phyloP scores from a whole-genome alignment of 2,329 filamentous ascomycete genomes.

The Blastomyces emzantsi region DNA sequence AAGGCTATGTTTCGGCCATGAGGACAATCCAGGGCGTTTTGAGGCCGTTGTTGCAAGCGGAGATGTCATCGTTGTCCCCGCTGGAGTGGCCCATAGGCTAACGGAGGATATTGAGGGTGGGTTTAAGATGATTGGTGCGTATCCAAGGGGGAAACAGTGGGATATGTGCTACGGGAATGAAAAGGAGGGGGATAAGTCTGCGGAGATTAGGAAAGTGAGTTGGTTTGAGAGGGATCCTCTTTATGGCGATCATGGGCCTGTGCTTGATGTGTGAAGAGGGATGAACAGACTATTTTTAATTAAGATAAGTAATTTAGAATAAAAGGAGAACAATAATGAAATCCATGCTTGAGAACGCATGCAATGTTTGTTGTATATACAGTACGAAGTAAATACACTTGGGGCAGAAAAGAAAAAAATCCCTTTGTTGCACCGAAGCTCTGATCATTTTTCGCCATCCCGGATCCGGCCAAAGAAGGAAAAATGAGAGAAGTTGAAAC shows the following conservation, averaged over 20 bases:
- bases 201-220: conserved; percentile 39
- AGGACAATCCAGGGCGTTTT: conserved; percentile 49
- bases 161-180: conserved; percentile 62
- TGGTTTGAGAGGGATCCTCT: conserved; percentile 56
- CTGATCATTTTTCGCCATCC: conserved; percentile 6
- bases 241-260: conserved; percentile 48
- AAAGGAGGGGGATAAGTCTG: conserved; percentile 43
- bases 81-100: conserved; percentile 56
- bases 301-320: too few relatives aligned
- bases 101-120: conserved; percentile 46
- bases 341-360: not conserved
- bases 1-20: conserved; percentile 57
- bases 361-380: conserved; percentile 9
- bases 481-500: conserved; percentile 1
- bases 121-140: conserved; percentile 60
- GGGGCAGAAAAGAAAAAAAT: not conserved
- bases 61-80: conserved; percentile 57
- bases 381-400: conserved; percentile 2
- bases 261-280: conserved; percentile 20
- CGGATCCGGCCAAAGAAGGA: conserved; percentile 3
- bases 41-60: conserved; percentile 49
- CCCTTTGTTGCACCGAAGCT: not conserved
- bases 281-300: too few relatives aligned
- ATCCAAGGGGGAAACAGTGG: conserved; percentile 51
- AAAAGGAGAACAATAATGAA: not conserved